A percentile compares a stretch with the other conserved stretches of the same genome.
Evolutionary conservation across 2,329 filamentous ascomycete genomes (phyloP).

Genomic region (Cadophora gregata): DNA sequence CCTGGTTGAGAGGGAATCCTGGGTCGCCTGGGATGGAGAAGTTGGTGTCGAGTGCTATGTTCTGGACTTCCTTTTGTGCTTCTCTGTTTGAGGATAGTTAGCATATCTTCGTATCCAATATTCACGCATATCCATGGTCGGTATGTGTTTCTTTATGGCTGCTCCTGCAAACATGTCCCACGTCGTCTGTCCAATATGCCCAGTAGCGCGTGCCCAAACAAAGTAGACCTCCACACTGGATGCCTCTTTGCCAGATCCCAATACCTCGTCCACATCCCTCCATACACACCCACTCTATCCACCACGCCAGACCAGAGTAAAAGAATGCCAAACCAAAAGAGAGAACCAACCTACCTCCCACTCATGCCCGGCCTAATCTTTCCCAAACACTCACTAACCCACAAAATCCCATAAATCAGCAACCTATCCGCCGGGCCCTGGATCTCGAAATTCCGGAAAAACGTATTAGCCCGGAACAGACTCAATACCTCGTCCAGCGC

Average conservation of each 20-base stretch:
- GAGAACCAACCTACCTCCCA: conserved; percentile 57
- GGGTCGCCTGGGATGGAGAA: conserved; percentile 96
- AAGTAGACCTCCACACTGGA: too few species aligned
- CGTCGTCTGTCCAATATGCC: neutral
- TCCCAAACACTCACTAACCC: conserved; percentile 85
- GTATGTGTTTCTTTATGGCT: neutral
- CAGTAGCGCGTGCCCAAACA: neutral
- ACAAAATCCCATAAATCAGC: conserved; percentile 95
- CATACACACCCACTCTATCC: neutral
- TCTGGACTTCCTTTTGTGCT: conserved; percentile 78
- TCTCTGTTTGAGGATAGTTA: conserved; percentile 45
- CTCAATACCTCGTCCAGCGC: conserved; percentile 91
- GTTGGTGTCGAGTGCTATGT: conserved; percentile 87
- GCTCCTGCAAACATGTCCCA: neutral
- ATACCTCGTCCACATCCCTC: too few species aligned
- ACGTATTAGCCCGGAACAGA: conserved; percentile 96
- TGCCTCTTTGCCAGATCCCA: too few species aligned
- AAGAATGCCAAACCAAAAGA: neutral
- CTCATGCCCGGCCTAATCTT: conserved; percentile 82
- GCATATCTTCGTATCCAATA: neutral
- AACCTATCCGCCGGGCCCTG: conserved; percentile 93
- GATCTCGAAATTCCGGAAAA: conserved; percentile 99
- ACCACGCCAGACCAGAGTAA: neutral
- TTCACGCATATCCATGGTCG: neutral
- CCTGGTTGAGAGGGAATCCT: conserved; percentile 90